Conservation (phyloP, 345 rosid species). For the Eucalyptus erythrocorys region DNA sequence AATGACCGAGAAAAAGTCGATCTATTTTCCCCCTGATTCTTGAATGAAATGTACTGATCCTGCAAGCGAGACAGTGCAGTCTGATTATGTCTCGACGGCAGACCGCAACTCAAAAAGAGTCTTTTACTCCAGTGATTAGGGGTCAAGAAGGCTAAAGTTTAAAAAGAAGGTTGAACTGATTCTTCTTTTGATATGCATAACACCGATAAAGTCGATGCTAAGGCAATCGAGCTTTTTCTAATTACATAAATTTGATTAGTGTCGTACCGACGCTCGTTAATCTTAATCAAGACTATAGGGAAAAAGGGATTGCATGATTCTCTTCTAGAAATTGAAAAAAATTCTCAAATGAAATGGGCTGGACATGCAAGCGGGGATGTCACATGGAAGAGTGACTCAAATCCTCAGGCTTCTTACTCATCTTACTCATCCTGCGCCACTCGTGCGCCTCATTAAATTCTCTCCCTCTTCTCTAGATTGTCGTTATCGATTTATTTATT, state of each 20-base stretch:
- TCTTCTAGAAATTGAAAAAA: background rate
- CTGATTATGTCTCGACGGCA: background rate
- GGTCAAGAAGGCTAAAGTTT: background rate
- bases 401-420: background rate
- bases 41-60: background rate
- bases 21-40: background rate
- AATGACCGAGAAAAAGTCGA: background rate
- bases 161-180: background rate
- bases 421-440: conserved; percentile 13
- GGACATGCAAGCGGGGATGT: background rate
- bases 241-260: background rate
- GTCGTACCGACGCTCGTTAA: background rate
- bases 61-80: background rate
- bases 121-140: background rate
- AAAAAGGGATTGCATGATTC: background rate
- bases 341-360: background rate
- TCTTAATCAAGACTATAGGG: background rate
- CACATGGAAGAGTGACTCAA: background rate
- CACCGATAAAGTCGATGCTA: no score
- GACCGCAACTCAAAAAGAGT: background rate
- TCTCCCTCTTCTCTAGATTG: background rate
- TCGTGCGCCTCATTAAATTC: conserved; percentile 39
- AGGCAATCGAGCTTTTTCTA: background rate
- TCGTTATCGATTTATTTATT: background rate
- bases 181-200: background rate